Evolutionary conservation across 140 eudicot species (phyloP), one percentile per base, ranked within the genome.

Genomic region (Cichorium intybus): DNA sequence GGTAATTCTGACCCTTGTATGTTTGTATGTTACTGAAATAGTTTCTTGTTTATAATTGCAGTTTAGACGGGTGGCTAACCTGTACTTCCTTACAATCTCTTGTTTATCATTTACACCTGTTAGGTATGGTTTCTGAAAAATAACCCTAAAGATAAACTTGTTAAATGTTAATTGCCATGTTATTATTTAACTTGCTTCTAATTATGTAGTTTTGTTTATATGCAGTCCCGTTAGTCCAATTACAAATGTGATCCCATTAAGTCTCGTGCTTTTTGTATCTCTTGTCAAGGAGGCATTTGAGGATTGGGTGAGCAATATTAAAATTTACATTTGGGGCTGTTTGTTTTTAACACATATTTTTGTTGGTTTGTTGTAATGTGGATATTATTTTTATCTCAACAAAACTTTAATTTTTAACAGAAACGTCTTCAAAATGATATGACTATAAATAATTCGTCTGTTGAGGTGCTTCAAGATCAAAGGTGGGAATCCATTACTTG

Each of bases 1-100:
- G 50, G 58, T 47, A 57, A 49, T 16, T 24, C 15, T 26, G 62
- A 66, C 16, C 31, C 51, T 43, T 56, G 68, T 69, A 60, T 61
- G 5, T 16, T 8, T 70, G 66, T 61, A 56, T 62, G 66, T 56
- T 67, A 75, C 43, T 68, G 43, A 67, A 58, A 46, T 29, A 4
- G 62, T 34, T 24, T 78, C 56, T 68, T 68, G 57, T 78, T 70
- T 73, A 34, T 70, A 48, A 68, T 66, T 78, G 85, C 99, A 93
- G 99, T 88, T 93, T 81, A 93, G 97, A 83, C 85, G 99, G 79
- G 97, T 93, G 81, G 99, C 99, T 67, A 93, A 93, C 70, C 81
- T 84, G 64, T 93, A 93, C 84, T 93, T 93, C 70, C 97, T 93
- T 76, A 81, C 87, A 46, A 93, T 93, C 71, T 93, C 99, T 37